Evolutionary conservation across 1,139 yeast species (phyloP), one percentile per base, ranked within the genome.

Genomic region (Meyerozyma smithsonii): DNA sequence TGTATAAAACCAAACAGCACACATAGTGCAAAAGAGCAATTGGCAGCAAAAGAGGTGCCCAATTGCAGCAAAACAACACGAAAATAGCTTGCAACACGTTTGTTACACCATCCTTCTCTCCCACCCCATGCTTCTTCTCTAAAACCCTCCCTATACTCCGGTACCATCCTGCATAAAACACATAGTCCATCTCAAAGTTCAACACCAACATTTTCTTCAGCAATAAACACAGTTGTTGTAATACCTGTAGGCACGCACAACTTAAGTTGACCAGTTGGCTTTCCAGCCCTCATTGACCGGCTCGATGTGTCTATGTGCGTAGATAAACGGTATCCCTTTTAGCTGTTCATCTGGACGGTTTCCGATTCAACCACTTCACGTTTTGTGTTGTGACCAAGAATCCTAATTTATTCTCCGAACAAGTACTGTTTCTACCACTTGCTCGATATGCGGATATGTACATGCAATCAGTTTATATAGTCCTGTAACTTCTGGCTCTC

Each of bases 291-390:
- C 42, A 36, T 33, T 18, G 41, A 36, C 34, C 74, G 74, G 69
- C 53, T 53, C 74, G 65, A 70, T 70, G 77, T 71, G 77, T 71
- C 77, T 61, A 62, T 70, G 62, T 71, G 77, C 77, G 72, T 47
- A 71, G 54, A 71, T 25, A 25, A 49, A 55, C 16, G 28, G 36
- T 35, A 39, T 19, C 30, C 37, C 17, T 23, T 23, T 23, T 23
- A 8, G 10, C 25, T 24, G 21, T 20, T 14, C 5, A 8, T 20
- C 30, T 21, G 8, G 5, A 14, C 16, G 8, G 15, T 12, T 14
- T n/a, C n/a, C 25, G 32, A 33, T 25, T 32, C 39, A 5, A 8
- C 18, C 43, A 38, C 40, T 41, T 25, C 30, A 26, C 30, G 34
- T 30, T 41, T 41, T 41, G 44, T 32, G 17, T 19, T 28, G 18